Percentiles rank a stretch among this genome's conserved stretches.
Conservation (phyloP, 2,329 filamentous ascomycete genomes). For the Herpotrichia juniperi region DNA sequence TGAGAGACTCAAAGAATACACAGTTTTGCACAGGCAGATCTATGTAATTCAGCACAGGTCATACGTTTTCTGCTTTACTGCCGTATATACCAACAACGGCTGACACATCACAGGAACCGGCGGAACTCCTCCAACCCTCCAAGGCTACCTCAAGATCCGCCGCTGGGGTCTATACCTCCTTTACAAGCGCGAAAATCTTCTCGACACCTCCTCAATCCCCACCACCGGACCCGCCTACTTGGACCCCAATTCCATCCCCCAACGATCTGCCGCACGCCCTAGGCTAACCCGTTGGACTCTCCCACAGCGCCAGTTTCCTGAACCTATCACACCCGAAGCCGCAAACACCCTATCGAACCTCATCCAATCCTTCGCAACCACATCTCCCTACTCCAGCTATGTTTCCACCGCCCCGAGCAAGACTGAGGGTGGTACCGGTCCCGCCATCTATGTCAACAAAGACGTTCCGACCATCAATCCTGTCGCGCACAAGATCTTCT, state of each 20-base stretch:
- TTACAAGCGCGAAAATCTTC: constrained; percentile 30
- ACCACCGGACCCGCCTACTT: constrained; percentile 31
- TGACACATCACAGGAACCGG: constrained; percentile 29
- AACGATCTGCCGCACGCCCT: constrained; percentile 25
- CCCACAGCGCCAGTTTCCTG: constrained; percentile 33
- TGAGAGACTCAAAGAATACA: too few species aligned
- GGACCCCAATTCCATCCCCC: constrained; percentile 23
- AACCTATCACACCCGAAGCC: constrained; percentile 28
- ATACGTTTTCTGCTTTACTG: too few species aligned
- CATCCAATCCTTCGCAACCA: constrained; percentile 28
- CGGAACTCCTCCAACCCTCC: constrained; percentile 36
- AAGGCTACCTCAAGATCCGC: constrained; percentile 37
- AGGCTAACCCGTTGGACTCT: constrained; percentile 33
- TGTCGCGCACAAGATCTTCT: constrained; percentile 35
- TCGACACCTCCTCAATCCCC: constrained; percentile 30
- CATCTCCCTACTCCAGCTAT: constrained; percentile 21
- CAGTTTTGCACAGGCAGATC: too few species aligned
- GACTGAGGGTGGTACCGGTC: constrained; percentile 40
- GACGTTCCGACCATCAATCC: constrained; percentile 33
- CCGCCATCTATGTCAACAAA: constrained; percentile 35
- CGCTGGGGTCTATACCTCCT: constrained; percentile 35
- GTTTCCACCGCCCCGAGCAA: constrained; percentile 29
- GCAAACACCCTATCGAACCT: constrained; percentile 21
- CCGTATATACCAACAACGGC: background rate
- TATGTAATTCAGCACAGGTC: too few species aligned